Conservation (phyloP, 805 yeast genomes). For the Candida vaughaniae region DNA sequence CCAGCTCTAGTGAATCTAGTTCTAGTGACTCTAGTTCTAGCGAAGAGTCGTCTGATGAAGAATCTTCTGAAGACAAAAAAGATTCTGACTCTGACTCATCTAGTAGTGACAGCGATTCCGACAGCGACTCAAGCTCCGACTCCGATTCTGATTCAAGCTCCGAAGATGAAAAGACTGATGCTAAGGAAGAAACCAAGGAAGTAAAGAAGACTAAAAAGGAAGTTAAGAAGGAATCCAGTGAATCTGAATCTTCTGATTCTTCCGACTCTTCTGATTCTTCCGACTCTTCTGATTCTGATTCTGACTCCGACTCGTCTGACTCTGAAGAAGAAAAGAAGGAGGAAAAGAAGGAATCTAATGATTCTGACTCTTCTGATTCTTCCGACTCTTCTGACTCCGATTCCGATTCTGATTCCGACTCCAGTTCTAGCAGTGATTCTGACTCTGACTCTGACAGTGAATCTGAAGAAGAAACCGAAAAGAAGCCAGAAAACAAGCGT, state of each 20-base stretch:
- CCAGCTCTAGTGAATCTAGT: slow-evolving; percentile 1
- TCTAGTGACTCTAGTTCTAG: slow-evolving; percentile 1
- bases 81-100: slow-evolving; percentile 1
- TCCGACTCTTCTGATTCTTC: slow-evolving; percentile 18
- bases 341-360: slow-evolving; percentile 15
- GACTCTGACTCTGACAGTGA: slow-evolving; percentile 17
- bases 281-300: slow-evolving; percentile 33
- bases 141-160: slow-evolving; percentile 5
- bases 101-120: neutral
- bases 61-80: slow-evolving; percentile 3
- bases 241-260: too few species aligned
- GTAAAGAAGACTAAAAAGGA: slow-evolving; percentile 15
- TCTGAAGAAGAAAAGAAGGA: slow-evolving; percentile 5
- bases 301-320: slow-evolving; percentile 19
- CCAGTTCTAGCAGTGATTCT: slow-evolving; percentile 19
- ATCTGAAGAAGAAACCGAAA: slow-evolving; percentile 22
- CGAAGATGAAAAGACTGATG: neutral
- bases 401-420: slow-evolving; percentile 19
- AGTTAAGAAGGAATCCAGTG: slow-evolving; percentile 4
- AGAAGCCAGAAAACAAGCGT: slow-evolving; percentile 19
- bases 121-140: slow-evolving; percentile 1
- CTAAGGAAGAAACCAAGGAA: slow-evolving; percentile 1
- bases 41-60: slow-evolving; percentile 17
- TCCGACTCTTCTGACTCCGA: slow-evolving; percentile 28
- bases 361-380: slow-evolving; percentile 25